A percentile compares a stretch with the other conserved stretches of the same genome.
Conservation (phyloP, 1,284 basidiomycete species). For the Ceratobasidium theobromae region DNA sequence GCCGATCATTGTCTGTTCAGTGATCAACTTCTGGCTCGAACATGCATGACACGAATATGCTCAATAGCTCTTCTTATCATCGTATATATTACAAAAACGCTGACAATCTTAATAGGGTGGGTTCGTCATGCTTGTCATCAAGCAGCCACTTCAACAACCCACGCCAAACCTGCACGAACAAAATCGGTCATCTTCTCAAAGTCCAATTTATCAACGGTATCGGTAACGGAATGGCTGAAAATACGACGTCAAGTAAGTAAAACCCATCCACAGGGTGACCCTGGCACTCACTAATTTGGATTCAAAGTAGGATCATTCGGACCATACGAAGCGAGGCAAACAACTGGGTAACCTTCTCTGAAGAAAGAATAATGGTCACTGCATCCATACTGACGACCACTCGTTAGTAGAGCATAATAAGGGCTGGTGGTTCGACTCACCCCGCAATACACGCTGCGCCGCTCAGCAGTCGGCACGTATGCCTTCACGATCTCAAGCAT, state of each 20-base stretch:
- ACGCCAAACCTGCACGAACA: constrained; percentile 26
- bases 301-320: constrained; percentile 31
- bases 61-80: background rate
- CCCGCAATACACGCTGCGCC: constrained; percentile 30
- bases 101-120: background rate
- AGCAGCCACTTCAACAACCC: constrained; percentile 30
- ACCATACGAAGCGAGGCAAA: constrained; percentile 28
- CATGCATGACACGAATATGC: background rate
- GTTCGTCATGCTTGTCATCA: background rate
- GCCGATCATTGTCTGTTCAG: too few relatives aligned
- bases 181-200: constrained; percentile 33
- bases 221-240: constrained; percentile 14
- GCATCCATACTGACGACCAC: constrained; percentile 1
- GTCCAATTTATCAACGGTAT: constrained; percentile 29
- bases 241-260: background rate
- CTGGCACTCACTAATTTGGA: constrained; percentile 26
- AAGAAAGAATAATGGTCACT: constrained; percentile 29
- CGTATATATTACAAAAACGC: background rate
- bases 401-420: background rate
- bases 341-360: constrained; percentile 29
- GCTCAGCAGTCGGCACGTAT: constrained; percentile 32
- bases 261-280: background rate
- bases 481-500: constrained; percentile 29
- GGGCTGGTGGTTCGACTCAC: constrained; percentile 14
- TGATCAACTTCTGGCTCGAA: too few relatives aligned